These are phyloP conservation scores for Penicillium sp. DNA, from an alignment of 2,329 filamentous ascomycete genomes.

Conservation along the genomic window DNA sequence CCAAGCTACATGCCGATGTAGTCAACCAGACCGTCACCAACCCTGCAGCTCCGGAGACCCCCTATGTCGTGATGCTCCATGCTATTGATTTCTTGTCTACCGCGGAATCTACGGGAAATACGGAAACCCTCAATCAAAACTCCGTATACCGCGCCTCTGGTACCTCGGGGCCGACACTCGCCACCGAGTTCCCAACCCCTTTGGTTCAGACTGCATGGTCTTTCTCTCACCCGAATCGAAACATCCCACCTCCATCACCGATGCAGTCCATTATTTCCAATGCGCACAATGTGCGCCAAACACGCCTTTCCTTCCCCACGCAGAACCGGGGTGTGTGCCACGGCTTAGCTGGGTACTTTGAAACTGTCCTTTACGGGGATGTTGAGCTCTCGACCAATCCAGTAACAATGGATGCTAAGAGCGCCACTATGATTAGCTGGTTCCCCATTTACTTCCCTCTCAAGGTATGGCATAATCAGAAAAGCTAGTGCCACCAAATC, in stretches of 20 bases:
- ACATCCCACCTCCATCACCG: slow-evolving; percentile 43
- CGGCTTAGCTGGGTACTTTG: slow-evolving; percentile 92
- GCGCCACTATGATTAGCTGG: slow-evolving; percentile 98
- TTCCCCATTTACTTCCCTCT: slow-evolving; percentile 98
- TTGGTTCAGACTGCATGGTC: slow-evolving; percentile 53
- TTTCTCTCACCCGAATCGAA: slow-evolving; percentile 51
- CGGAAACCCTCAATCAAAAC: slow-evolving; percentile 29
- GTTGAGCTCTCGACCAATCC: slow-evolving; percentile 93
- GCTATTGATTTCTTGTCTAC: slow-evolving; percentile 85
- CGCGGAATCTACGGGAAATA: slow-evolving; percentile 54
- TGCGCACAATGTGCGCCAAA: slow-evolving; percentile 86
- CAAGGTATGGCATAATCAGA: slow-evolving; percentile 65
- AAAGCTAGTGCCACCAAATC: not conserved
- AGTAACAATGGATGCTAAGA: slow-evolving; percentile 88
- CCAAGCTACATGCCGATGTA: slow-evolving; percentile 83
- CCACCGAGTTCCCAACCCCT: slow-evolving; percentile 43
- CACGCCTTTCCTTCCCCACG: slow-evolving; percentile 78
- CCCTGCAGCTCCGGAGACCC: slow-evolving; percentile 79
- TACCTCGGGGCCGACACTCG: slow-evolving; percentile 35
- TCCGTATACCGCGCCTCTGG: slow-evolving; percentile 36
- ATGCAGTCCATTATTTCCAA: slow-evolving; percentile 68
- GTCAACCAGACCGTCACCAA: slow-evolving; percentile 67
- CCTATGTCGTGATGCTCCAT: slow-evolving; percentile 92
- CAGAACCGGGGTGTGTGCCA: slow-evolving; percentile 82
- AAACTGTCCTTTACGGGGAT: slow-evolving; percentile 85